phyloP scores from a whole-genome alignment of 2,329 filamentous ascomycete genomes.

The Trichoderma atrobrunneum region DNA sequence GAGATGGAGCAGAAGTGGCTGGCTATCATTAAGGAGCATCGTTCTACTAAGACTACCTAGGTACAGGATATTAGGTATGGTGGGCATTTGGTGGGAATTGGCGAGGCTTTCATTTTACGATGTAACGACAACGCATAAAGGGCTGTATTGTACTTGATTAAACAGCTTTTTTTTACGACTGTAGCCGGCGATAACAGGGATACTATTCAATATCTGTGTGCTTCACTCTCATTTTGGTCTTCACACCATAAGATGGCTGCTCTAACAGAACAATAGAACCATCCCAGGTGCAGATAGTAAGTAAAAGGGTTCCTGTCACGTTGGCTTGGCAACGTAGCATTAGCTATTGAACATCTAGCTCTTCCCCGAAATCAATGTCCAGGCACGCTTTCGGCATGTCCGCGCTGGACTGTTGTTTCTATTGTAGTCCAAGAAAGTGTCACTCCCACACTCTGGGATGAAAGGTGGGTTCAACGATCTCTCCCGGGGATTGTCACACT shows the following conservation, averaged over 20 bases:
- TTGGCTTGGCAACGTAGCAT: neutral
- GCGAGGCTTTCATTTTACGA: neutral
- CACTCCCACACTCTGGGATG: neutral
- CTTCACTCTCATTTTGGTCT: neutral
- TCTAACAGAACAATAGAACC: neutral
- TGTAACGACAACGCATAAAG: neutral
- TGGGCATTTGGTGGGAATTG: neutral
- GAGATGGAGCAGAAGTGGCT: slow-evolving; percentile 43
- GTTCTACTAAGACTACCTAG: neutral
- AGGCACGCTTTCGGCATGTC: neutral
- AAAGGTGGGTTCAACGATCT: neutral
- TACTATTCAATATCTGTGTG: neutral
- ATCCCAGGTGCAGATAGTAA: neutral
- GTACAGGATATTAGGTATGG: neutral
- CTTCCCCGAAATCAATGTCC: neutral
- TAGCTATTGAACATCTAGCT: neutral
- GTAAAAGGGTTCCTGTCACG: neutral
- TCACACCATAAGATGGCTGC: neutral
- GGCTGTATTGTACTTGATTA: neutral
- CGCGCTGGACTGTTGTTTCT: neutral
- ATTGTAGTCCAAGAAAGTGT: neutral
- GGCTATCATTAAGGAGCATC: slow-evolving; percentile 29
- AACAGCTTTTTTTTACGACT: neutral
- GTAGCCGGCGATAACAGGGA: neutral
- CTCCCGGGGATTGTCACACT: neutral